These are phyloP conservation scores for Vitis hybrid DNA, from an alignment of 177 flowering plant species.

Conservation along the genomic window DNA sequence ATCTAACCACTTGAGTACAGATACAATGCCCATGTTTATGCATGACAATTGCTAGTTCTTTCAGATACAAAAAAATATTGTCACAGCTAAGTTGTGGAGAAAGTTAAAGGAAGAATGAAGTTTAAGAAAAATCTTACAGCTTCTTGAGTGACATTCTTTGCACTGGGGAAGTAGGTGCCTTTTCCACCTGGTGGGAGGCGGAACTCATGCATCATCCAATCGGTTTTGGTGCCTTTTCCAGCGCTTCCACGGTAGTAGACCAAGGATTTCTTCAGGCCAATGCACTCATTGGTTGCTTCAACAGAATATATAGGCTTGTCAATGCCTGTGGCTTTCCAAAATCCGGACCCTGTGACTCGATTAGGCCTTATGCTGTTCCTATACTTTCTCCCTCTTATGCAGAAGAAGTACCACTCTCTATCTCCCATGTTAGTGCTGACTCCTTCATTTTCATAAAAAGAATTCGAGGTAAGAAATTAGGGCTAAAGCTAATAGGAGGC, in stretches of 20 bases:
- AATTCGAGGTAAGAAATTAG: background rate
- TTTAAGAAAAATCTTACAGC: slow-evolving; percentile 21
- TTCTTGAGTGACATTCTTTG: slow-evolving; percentile 7
- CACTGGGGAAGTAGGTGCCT: background rate
- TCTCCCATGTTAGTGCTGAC: slow-evolving; percentile 21
- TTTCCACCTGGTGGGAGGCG: slow-evolving; percentile 25
- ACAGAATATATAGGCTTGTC: slow-evolving; percentile 33
- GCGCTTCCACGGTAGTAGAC: slow-evolving; percentile 45
- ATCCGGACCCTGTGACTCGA: slow-evolving; percentile 44
- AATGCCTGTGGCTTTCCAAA: slow-evolving; percentile 52
- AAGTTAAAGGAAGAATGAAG: background rate
- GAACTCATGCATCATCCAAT: slow-evolving; percentile 55
- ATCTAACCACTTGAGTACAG: no score
- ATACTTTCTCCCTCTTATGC: slow-evolving; percentile 43
- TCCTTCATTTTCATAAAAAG: slow-evolving; percentile 6
- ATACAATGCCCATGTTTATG: no score
- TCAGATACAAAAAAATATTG: background rate
- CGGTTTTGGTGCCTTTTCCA: slow-evolving; percentile 47
- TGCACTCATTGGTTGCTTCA: slow-evolving; percentile 16
- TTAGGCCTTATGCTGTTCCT: slow-evolving; percentile 46
- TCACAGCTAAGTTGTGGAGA: background rate
- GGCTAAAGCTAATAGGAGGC: no score
- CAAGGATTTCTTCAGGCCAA: slow-evolving; percentile 43
- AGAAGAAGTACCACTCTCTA: slow-evolving; percentile 39
- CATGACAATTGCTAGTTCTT: background rate